Conservation (phyloP, 202 grass and related monocot species). For the Zoysia matrella region DNA sequence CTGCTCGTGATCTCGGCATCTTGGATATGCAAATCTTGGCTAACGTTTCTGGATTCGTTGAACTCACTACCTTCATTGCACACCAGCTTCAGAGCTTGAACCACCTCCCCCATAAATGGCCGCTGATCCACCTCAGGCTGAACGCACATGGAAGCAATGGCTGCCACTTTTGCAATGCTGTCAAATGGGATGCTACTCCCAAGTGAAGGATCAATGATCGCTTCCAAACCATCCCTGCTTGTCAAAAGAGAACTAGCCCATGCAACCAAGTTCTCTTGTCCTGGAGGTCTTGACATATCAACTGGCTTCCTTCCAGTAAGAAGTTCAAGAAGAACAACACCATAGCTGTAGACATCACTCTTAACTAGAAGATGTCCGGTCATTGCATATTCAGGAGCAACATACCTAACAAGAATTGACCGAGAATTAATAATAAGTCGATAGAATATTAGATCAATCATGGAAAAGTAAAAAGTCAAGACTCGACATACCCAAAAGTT, state of each 20-base stretch:
- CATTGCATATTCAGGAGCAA: conserved; percentile 99
- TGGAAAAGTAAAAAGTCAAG: conserved; percentile 16
- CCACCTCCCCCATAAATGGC: conserved; percentile 97
- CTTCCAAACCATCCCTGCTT: conserved; percentile 69
- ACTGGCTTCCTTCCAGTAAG: conserved; percentile 93
- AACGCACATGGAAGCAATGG: conserved; percentile 98
- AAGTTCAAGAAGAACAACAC: conserved; percentile 97
- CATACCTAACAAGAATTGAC: conserved; percentile 64
- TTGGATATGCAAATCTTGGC: conserved; percentile 55
- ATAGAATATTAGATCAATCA: conserved; percentile 24
- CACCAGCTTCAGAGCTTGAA: conserved; percentile 93
- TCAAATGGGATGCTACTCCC: conserved; percentile 63
- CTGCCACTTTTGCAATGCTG: conserved; percentile 83
- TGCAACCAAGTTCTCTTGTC: conserved; percentile 93
- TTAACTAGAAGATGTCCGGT: conserved; percentile 98
- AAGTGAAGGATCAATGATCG: conserved; percentile 76
- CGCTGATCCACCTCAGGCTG: conserved; percentile 98
- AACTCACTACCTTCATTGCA: conserved; percentile 75
- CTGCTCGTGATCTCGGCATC: conserved; percentile 55
- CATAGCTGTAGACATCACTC: conserved; percentile 99
- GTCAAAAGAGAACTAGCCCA: conserved; percentile 89
- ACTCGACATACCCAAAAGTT: conserved; percentile 86
- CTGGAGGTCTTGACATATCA: conserved; percentile 88
- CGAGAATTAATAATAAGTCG: conserved; percentile 9
- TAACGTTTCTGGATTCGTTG: conserved; percentile 59